Base-by-base conservation (phyloP, 2,329 filamentous ascomycete genomes). In the Curvularia sp. region DNA sequence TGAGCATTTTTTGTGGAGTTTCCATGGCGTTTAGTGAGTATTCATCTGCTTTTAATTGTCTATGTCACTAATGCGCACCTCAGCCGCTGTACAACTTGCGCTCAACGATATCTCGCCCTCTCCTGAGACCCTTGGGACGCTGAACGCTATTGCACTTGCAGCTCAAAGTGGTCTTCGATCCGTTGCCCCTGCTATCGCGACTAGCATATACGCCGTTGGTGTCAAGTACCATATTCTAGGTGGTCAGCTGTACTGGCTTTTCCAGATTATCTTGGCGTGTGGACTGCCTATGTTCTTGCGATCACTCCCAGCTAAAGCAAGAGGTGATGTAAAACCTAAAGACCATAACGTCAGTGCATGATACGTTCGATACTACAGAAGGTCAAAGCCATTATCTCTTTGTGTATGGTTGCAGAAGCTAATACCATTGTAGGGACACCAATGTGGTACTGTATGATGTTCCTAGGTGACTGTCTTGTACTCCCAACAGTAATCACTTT, bases 41-140 rank as follows among this genome's bases (percentile, higher is more conserved):
- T 2, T 32, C 12, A 10, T 25, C 9, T 43, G n/a, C 8, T n/a
- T 7, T 25, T 45, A 0, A 32, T 8, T 28, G 1, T 25, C 12
- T 49, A 2, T 9, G n/a, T 46, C 45, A 10, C 59, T 67, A 41
- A 65, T 42, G 10, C 34, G 4, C 8, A 19, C 3, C 9, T 3
- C 45, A 80, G 78, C 89, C 0, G 87, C 82, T 1, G 83, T 88
- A 0, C 90, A 93, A 79, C 85, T 94, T 8, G 86, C 87, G 0
- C 71, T 94, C 30, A 94, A 94, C 74, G 89, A 93, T 57, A 85
- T 90, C 2, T 83, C 87, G 0, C 91, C 91, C 0, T 86, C 82
- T 9, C 83, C 86, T 1, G 80, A 81, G 41, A 84, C 86, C 0
- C 79, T 94, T 9, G 90, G 88, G 0, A 92, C 86, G 0, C 78